phyloP scores from a whole-genome alignment of 805 yeast genomes.

The Saturnispora quitensis region DNA sequence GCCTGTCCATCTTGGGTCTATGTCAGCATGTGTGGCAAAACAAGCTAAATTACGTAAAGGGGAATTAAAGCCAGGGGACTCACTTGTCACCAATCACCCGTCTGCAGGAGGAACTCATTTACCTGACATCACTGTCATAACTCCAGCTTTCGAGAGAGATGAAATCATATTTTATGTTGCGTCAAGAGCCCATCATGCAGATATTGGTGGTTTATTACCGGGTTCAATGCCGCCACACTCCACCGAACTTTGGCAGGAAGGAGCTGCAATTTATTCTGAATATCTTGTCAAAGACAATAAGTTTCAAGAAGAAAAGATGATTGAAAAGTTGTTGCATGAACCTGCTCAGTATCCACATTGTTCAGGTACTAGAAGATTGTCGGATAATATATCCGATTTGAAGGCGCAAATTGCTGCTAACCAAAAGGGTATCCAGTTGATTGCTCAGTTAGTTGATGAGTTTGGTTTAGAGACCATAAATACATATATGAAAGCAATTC shows the following conservation, averaged over 20 bases:
- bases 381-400: conserved; percentile 76
- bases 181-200: conserved; percentile 93
- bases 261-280: conserved; percentile 78
- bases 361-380: conserved; percentile 76
- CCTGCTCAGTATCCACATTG: conserved; percentile 83
- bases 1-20: conserved; percentile 81
- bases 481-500: conserved; percentile 75
- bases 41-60: conserved; percentile 61
- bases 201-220: conserved; percentile 85
- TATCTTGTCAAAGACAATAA: conserved; percentile 60
- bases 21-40: conserved; percentile 68
- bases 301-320: conserved; percentile 67
- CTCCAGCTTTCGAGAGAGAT: conserved; percentile 70
- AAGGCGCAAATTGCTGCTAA: conserved; percentile 88
- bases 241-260: conserved; percentile 77
- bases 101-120: conserved; percentile 80
- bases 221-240: conserved; percentile 96
- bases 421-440: conserved; percentile 67
- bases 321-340: conserved; percentile 47
- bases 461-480: conserved; percentile 51
- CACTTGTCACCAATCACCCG: conserved; percentile 71
- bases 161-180: conserved; percentile 79
- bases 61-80: conserved; percentile 63
- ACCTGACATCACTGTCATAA: conserved; percentile 86
- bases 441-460: conserved; percentile 52